Base-by-base conservation (phyloP, 2,329 filamentous ascomycete genomes). In the Hortaea werneckii region DNA sequence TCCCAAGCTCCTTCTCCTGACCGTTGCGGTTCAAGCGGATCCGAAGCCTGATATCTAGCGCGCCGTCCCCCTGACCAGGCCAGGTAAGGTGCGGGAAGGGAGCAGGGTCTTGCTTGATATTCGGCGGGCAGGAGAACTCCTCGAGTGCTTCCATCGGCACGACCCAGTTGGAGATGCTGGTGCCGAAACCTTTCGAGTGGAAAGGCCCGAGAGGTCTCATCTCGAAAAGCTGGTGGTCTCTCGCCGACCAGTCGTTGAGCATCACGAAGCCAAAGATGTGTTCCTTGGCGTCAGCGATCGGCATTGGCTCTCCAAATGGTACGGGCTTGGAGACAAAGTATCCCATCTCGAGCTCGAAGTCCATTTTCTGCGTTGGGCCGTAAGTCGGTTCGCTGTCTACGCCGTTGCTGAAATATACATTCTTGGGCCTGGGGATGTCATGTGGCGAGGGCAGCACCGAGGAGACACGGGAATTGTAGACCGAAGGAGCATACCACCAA, bases 261-360 rank as follows among this genome's bases (percentile, higher is more conserved):
- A 83, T 60, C 0, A 79, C 73, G n/a, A 80, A 65, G 0, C 79
- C 79, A 57, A 82, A 82, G 11, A 82, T 77, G 51, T 82, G 75
- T 0, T 77, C 68, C 11, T 65, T 62, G 0, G 69, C 69, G 5
- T 71, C 58, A 11, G 56, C 55, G n/a, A 71, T 67, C 6, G 65
- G 50, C 26, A 74, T 57, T 0, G 54, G 53, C 1, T 64, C 51
- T 1, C 70, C 70, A 6, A 62, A 59, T 1, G 62, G 54, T 0
- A 72, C 54, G 0, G 70, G 67, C 7, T 61, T 59, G 6, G 66
- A 67, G 6, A 75, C 58, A 29, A 73, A 64, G 12, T 65, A 67
- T 1, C 68, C 72, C 54, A 75, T 62, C 48, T 76, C 72, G 3
- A 75, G 60, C 50, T 76, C 72, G 44, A 71, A 75, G 50, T 76